These are phyloP conservation scores for Lactarius vividus DNA, from an alignment of 768 basidiomycete species.

Conservation along the genomic window DNA sequence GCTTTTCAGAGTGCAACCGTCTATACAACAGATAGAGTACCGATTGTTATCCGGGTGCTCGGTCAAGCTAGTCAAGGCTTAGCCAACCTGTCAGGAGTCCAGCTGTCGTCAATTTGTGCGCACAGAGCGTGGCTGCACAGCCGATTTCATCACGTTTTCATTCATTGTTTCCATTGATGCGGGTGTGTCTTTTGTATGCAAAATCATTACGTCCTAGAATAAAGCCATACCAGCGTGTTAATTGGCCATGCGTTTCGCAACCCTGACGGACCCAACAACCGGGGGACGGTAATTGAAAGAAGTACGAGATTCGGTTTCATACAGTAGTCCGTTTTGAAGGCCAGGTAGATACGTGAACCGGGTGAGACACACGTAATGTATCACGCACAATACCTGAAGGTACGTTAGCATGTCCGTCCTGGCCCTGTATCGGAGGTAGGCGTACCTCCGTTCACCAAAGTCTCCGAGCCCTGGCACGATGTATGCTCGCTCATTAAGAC, in stretches of 20 bases:
- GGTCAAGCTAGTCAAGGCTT: neutral
- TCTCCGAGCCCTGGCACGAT: constrained; percentile 97
- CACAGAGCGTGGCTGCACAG: neutral
- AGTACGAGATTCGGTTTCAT: neutral
- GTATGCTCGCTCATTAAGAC: constrained; percentile 86
- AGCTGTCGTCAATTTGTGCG: neutral
- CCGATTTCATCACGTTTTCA: neutral
- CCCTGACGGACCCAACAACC: neutral
- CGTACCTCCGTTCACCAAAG: constrained; percentile 86
- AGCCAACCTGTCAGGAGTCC: neutral
- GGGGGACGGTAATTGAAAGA: neutral
- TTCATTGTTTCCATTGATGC: neutral
- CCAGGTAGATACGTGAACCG: neutral
- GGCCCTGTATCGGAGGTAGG: neutral
- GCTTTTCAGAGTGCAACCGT: neutral
- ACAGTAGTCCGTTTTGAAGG: constrained; percentile 3
- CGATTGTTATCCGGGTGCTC: neutral
- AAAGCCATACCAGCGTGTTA: neutral
- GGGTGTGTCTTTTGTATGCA: neutral
- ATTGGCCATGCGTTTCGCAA: neutral
- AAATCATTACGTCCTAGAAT: neutral
- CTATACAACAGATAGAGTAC: too few relatives aligned
- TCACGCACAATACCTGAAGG: constrained; percentile 26
- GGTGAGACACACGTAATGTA: neutral
- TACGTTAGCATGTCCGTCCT: neutral